Conservation (phyloP, 176 grass and related monocot species). For the Carex myosuroides region DNA sequence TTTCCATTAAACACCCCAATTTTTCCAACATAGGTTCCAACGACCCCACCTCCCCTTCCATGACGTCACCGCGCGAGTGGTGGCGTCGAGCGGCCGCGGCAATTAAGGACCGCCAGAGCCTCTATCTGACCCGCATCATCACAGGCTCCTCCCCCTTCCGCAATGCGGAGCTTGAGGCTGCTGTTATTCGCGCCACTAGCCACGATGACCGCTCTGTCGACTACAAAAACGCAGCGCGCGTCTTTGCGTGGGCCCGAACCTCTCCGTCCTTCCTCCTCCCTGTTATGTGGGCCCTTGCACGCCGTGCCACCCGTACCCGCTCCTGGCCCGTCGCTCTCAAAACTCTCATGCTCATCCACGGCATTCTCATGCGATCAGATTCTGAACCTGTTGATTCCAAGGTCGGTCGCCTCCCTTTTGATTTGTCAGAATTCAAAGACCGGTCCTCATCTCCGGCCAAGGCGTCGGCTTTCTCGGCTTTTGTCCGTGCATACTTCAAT, state of each 20-base stretch:
- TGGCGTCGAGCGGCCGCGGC: slow-evolving; percentile 58
- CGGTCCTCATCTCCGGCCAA: slow-evolving; percentile 38
- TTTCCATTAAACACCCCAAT: neutral
- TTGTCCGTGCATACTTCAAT: slow-evolving; percentile 84
- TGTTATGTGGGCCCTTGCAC: slow-evolving; percentile 74
- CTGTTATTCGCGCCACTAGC: slow-evolving; percentile 79
- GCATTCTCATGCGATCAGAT: slow-evolving; percentile 65
- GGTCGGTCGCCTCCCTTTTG: slow-evolving; percentile 74
- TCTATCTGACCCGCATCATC: slow-evolving; percentile 44
- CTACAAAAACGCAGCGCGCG: slow-evolving; percentile 40
- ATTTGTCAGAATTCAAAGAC: slow-evolving; percentile 80
- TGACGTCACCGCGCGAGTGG: slow-evolving; percentile 58
- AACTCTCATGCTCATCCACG: slow-evolving; percentile 81
- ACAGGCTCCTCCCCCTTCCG: neutral
- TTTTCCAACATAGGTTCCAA: slow-evolving; percentile 15
- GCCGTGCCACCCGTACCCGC: slow-evolving; percentile 44
- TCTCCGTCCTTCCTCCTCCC: slow-evolving; percentile 40
- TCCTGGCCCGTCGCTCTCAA: slow-evolving; percentile 93
- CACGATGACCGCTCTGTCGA: slow-evolving; percentile 77
- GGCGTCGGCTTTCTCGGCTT: slow-evolving; percentile 41
- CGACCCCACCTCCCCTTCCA: neutral
- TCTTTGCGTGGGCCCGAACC: slow-evolving; percentile 57
- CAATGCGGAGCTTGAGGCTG: slow-evolving; percentile 44
- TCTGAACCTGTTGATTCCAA: slow-evolving; percentile 10
- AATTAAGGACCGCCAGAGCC: slow-evolving; percentile 62